Evolutionary conservation across 768 basidiomycete species (phyloP).

Genomic region (Scleroderma bovista): DNA sequence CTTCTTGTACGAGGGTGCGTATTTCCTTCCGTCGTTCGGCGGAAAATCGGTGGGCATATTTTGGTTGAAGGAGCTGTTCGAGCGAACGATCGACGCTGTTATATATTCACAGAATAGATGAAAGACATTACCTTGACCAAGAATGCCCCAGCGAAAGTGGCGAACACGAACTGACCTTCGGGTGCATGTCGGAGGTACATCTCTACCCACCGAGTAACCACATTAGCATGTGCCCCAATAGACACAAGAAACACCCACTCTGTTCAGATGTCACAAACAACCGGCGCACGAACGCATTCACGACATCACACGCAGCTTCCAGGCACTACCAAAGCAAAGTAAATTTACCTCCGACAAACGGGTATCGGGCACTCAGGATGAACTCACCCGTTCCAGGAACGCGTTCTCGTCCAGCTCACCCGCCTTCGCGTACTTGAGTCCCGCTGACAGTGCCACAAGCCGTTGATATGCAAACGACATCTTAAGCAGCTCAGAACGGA

Average conservation of each 20-base stretch:
- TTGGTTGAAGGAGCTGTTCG: slow-evolving; percentile 70
- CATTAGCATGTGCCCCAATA: neutral
- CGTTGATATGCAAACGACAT: slow-evolving; percentile 65
- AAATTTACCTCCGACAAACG: neutral
- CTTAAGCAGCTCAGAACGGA: slow-evolving; percentile 56
- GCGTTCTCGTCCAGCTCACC: slow-evolving; percentile 53
- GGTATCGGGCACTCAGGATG: neutral
- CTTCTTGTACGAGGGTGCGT: slow-evolving; percentile 54
- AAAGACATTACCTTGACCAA: slow-evolving; percentile 56
- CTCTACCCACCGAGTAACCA: slow-evolving; percentile 28
- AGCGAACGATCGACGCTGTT: neutral
- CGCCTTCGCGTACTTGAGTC: slow-evolving; percentile 70
- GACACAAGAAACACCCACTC: slow-evolving; percentile 33
- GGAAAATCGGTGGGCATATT: slow-evolving; percentile 57
- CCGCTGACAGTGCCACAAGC: slow-evolving; percentile 65
- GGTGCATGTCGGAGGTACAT: slow-evolving; percentile 67
- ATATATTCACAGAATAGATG: neutral
- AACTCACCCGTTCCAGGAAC: slow-evolving; percentile 58
- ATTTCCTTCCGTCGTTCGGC: slow-evolving; percentile 57
- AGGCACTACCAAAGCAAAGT: slow-evolving; percentile 44
- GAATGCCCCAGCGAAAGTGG: slow-evolving; percentile 78
- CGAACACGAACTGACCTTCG: slow-evolving; percentile 74
- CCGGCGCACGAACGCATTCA: slow-evolving; percentile 54
- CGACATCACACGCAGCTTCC: slow-evolving; percentile 59
- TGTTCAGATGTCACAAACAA: slow-evolving; percentile 48